A percentile compares a stretch with the other conserved stretches of the same genome.
Evolutionary conservation across 768 basidiomycete genomes (phyloP).

Genomic region (Boletus rex-veris): DNA sequence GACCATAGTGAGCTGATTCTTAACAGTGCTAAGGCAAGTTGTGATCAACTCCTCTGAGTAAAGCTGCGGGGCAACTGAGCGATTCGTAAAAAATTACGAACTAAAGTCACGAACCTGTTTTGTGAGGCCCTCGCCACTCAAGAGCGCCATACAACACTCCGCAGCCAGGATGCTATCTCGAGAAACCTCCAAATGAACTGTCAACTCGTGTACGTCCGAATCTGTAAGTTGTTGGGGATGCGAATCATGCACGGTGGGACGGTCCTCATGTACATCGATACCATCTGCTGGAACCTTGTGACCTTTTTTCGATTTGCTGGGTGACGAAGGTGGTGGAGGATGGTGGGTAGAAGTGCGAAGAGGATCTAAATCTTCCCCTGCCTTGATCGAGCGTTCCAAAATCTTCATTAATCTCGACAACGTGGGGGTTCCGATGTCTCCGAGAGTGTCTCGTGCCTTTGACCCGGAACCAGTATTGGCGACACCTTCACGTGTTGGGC

Average conservation of each 20-base stretch:
- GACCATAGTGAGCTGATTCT: constrained; percentile 74
- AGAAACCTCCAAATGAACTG: constrained; percentile 54
- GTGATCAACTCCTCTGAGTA: constrained; percentile 95
- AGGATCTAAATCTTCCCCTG: constrained; percentile 72
- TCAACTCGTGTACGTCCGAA: constrained; percentile 48
- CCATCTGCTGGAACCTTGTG: constrained; percentile 28
- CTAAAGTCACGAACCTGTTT: constrained; percentile 64
- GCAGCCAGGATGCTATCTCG: constrained; percentile 77
- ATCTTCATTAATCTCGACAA: constrained; percentile 70
- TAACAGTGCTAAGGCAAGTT: constrained; percentile 68
- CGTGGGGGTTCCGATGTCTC: constrained; percentile 60
- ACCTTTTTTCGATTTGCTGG: constrained; percentile 46
- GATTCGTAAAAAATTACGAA: not conserved
- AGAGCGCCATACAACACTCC: constrained; percentile 75
- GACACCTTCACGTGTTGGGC: constrained; percentile 38
- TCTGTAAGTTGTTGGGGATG: constrained; percentile 38
- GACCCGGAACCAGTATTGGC: constrained; percentile 35
- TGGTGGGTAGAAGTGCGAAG: constrained; percentile 42
- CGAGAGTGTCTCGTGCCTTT: constrained; percentile 52
- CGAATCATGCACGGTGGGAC: constrained; percentile 2
- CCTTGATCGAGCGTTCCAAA: constrained; percentile 73
- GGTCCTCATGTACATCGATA: not conserved
- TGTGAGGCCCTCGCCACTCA: constrained; percentile 74
- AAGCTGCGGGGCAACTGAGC: constrained; percentile 43
- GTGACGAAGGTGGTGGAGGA: constrained; percentile 34